phyloP scores from a whole-genome alignment of 169 alveolate species.

The Perkinsus olseni region DNA sequence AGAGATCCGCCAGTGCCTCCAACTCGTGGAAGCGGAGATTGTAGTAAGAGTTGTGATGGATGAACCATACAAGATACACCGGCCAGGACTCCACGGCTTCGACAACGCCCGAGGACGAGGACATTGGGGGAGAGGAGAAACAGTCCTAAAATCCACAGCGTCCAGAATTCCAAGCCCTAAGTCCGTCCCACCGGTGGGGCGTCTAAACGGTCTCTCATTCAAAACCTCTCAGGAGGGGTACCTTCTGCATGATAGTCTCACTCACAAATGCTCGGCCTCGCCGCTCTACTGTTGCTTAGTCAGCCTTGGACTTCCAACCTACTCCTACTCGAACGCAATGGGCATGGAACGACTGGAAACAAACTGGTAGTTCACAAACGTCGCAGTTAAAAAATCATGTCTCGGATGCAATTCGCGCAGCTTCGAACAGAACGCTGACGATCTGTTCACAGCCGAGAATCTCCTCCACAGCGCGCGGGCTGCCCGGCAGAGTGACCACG shows the following conservation, averaged over 20 bases:
- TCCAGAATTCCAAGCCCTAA: background rate
- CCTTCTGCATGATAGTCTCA: too few species aligned
- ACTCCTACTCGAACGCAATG: too few species aligned
- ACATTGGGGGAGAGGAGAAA: background rate
- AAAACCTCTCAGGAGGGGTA: too few species aligned
- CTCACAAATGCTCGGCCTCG: too few species aligned
- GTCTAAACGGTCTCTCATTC: too few species aligned
- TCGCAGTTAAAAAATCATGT: background rate
- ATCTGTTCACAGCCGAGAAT: background rate
- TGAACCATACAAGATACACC: slow-evolving; percentile 14
- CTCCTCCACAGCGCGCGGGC: background rate
- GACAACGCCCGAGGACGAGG: background rate
- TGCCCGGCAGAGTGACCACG: background rate
- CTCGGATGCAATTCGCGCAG: background rate
- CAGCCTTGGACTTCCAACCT: too few species aligned
- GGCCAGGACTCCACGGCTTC: background rate
- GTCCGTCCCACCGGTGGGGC: background rate
- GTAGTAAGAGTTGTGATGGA: slow-evolving; percentile 23
- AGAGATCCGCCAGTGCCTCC: slow-evolving; percentile 24
- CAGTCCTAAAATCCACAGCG: background rate
- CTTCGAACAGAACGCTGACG: background rate
- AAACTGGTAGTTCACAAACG: background rate
- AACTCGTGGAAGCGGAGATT: slow-evolving; percentile 30
- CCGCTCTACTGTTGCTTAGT: too few species aligned
- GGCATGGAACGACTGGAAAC: too few species aligned